Evolutionary conservation across 441 rosid species (phyloP).

Genomic region (Pelargonium australe): DNA sequence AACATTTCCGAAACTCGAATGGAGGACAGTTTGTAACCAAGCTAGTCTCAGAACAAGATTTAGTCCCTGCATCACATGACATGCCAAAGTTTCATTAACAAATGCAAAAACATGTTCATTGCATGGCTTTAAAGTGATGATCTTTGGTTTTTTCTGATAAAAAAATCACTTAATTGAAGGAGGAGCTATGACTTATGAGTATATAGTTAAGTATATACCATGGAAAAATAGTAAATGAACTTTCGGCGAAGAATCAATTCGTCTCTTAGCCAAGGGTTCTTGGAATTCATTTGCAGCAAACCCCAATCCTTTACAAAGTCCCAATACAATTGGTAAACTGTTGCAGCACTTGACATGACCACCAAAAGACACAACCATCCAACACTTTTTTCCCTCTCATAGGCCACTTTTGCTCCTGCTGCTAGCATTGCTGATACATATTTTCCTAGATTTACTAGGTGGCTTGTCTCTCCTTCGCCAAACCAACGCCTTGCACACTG

Average conservation of each 20-base stretch:
- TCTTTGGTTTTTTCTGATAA: not conserved
- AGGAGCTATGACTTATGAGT: conserved; percentile 2
- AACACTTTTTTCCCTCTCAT: conserved; percentile 60
- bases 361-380: conserved; percentile 83
- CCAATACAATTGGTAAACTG: conserved; percentile 96
- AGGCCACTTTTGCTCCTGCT: conserved; percentile 91
- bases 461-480: conserved; percentile 74
- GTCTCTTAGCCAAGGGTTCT: conserved; percentile 94
- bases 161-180: not conserved
- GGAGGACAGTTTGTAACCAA: conserved; percentile 85
- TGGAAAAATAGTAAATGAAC: conserved; percentile 81
- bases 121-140: too few species aligned
- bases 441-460: conserved; percentile 85
- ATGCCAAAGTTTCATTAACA: conserved; percentile 18
- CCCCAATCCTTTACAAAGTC: conserved; percentile 99
- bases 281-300: conserved; percentile 78
- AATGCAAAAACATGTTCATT: conserved; percentile 26
- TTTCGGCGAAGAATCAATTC: conserved; percentile 86
- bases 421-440: conserved; percentile 99
- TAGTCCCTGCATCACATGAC: conserved; percentile 50
- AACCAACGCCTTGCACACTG: conserved; percentile 98
- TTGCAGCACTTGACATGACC: conserved; percentile 75
- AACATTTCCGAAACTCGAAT: conserved; percentile 63
- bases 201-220: conserved; percentile 40
- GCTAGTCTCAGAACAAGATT: conserved; percentile 88